Conservation (phyloP, 805 yeast genomes). For the Zygosaccharomyces gambellarensis region DNA sequence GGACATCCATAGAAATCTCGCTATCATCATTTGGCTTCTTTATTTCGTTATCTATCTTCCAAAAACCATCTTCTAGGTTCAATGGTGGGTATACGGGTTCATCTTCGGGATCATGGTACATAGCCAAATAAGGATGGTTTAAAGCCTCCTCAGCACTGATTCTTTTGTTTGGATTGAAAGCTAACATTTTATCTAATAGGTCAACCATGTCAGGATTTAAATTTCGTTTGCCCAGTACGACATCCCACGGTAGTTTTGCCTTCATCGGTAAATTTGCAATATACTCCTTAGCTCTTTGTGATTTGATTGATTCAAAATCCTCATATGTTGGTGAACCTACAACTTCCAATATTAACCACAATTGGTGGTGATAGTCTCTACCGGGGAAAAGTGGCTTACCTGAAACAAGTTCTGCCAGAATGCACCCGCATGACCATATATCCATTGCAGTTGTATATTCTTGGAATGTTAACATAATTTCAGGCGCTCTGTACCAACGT, state of each 20-base stretch:
- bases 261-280: slow-evolving; percentile 62
- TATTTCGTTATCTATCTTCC: slow-evolving; percentile 40
- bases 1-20: slow-evolving; percentile 64
- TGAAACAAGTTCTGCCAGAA: slow-evolving; percentile 61
- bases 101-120: slow-evolving; percentile 68
- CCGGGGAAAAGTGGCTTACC: slow-evolving; percentile 71
- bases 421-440: slow-evolving; percentile 78
- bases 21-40: slow-evolving; percentile 48
- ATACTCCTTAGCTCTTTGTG: slow-evolving; percentile 72
- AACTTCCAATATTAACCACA: slow-evolving; percentile 59
- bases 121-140: slow-evolving; percentile 62
- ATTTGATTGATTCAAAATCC: slow-evolving; percentile 67
- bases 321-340: slow-evolving; percentile 72
- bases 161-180: slow-evolving; percentile 71
- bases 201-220: slow-evolving; percentile 50
- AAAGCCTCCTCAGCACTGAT: slow-evolving; percentile 71
- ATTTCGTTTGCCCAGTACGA: slow-evolving; percentile 22
- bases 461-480: slow-evolving; percentile 69
- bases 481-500: slow-evolving; percentile 82
- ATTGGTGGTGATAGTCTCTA: slow-evolving; percentile 64
- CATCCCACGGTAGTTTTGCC: slow-evolving; percentile 46
- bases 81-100: slow-evolving; percentile 49
- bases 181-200: slow-evolving; percentile 60
- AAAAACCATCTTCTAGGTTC: slow-evolving; percentile 36
- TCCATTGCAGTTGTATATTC: slow-evolving; percentile 74